Conservation (phyloP, 2,329 filamentous ascomycete genomes). For the Rhynchosporium agropyri region DNA sequence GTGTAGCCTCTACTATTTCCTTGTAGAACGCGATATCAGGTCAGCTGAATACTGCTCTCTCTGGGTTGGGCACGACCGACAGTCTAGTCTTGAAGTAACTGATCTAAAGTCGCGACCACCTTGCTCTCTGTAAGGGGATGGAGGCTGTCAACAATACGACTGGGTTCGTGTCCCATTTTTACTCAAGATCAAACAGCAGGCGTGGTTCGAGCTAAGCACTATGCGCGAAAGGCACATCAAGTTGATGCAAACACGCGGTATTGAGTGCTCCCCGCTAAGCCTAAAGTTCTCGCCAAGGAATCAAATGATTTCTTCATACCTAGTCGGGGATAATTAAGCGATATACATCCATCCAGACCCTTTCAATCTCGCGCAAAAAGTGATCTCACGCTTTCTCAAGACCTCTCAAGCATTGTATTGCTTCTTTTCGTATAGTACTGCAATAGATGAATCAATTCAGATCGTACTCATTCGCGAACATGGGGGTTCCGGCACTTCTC, state of each 20-base stretch:
- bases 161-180: background rate
- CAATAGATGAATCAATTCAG: background rate
- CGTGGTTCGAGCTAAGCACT: background rate
- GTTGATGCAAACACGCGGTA: background rate
- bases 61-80: background rate
- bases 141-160: background rate
- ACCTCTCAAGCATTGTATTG: background rate
- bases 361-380: background rate
- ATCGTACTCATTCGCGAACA: background rate
- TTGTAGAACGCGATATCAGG: background rate
- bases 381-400: background rate
- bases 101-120: background rate
- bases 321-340: conserved; percentile 1
- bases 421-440: background rate
- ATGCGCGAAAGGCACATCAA: background rate
- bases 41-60: background rate
- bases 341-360: background rate
- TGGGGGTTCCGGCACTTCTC: background rate
- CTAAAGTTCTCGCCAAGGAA: background rate
- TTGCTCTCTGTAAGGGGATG: background rate
- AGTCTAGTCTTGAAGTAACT: conserved; percentile 1
- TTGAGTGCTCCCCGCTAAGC: background rate
- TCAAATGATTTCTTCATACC: background rate
- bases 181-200: background rate
- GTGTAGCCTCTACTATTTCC: background rate